Conservation (phyloP, 441 rosid species). For the Hura crepitans region DNA sequence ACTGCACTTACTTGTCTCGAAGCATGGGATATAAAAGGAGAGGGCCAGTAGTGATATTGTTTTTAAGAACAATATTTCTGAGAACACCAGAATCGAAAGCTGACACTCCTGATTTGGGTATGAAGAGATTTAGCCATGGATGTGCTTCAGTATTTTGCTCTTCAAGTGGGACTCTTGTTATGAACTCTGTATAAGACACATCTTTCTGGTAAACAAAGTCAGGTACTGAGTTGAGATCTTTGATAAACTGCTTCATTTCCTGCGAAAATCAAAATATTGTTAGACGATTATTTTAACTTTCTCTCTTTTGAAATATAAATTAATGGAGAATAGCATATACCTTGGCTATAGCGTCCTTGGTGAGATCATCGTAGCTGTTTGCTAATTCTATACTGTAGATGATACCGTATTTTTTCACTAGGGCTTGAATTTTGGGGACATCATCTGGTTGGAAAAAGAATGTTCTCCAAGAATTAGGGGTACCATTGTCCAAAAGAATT, state of each 20-base stretch:
- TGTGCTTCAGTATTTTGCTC: slow-evolving; percentile 50
- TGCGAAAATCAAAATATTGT: slow-evolving; percentile 13
- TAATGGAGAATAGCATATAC: no score
- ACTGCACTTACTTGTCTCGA: slow-evolving; percentile 44
- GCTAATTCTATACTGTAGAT: slow-evolving; percentile 74
- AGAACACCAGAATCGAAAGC: slow-evolving; percentile 59
- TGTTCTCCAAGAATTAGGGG: slow-evolving; percentile 55
- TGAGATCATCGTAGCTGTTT: slow-evolving; percentile 33
- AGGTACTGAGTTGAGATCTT: slow-evolving; percentile 30
- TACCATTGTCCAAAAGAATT: slow-evolving; percentile 51
- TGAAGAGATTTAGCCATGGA: slow-evolving; percentile 79
- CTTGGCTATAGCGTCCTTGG: slow-evolving; percentile 4
- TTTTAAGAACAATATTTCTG: slow-evolving; percentile 50
- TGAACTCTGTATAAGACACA: slow-evolving; percentile 53
- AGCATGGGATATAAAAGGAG: slow-evolving; percentile 72
- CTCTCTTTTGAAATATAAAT: not conserved
- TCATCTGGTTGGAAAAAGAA: slow-evolving; percentile 53
- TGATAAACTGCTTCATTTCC: slow-evolving; percentile 39
- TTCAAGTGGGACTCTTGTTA: slow-evolving; percentile 50
- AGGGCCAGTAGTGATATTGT: slow-evolving; percentile 57
- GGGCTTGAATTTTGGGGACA: slow-evolving; percentile 43
- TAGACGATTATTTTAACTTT: not conserved
- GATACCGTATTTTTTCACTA: slow-evolving; percentile 43
- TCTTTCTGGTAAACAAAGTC: slow-evolving; percentile 43
- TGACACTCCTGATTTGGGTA: slow-evolving; percentile 57